Evolutionary conservation across 495 filamentous ascomycete genomes (phyloP).

Genomic region (Trichoderma reesei): DNA sequence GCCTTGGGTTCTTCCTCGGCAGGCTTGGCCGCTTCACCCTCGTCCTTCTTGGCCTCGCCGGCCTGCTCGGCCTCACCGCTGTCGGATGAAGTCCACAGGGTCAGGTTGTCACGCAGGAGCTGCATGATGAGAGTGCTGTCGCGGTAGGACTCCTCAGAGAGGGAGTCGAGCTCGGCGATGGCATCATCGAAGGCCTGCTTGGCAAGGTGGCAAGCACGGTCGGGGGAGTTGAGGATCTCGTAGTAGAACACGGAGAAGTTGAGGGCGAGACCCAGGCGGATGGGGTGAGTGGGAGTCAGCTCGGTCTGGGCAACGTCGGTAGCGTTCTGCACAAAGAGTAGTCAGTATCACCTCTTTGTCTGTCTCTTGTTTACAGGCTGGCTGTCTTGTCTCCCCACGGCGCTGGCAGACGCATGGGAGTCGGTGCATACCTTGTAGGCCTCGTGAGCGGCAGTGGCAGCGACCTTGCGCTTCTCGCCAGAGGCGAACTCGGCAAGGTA

Average conservation of each 20-base stretch:
- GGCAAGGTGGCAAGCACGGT: slow-evolving; percentile 96
- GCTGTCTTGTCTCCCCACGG: background rate
- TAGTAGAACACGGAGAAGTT: slow-evolving; percentile 99
- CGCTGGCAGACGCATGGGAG: background rate
- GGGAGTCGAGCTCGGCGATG: slow-evolving; percentile 96
- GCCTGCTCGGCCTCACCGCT: slow-evolving; percentile 66
- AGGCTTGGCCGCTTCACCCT: slow-evolving; percentile 37
- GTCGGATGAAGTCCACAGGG: slow-evolving; percentile 97
- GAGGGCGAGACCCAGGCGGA: slow-evolving; percentile 93
- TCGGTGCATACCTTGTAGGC: slow-evolving; percentile 84
- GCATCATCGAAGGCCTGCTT: slow-evolving; percentile 99
- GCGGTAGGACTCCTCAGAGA: slow-evolving; percentile 98
- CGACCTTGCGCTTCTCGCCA: slow-evolving; percentile 96
- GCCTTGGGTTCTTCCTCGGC: slow-evolving; percentile 39
- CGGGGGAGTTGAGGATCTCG: slow-evolving; percentile 98
- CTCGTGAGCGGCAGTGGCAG: slow-evolving; percentile 92
- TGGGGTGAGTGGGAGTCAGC: slow-evolving; percentile 95
- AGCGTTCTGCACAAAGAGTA: slow-evolving; percentile 56
- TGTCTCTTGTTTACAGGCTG: no score
- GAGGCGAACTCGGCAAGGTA: slow-evolving; percentile 98
- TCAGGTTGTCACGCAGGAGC: slow-evolving; percentile 97
- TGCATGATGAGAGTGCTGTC: slow-evolving; percentile 99
- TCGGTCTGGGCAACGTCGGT: slow-evolving; percentile 98
- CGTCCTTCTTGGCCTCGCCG: slow-evolving; percentile 54
- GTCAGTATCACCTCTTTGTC: no score